Base-by-base conservation (phyloP, 2,329 filamentous ascomycete genomes). In the Trichophaea hybrida region DNA sequence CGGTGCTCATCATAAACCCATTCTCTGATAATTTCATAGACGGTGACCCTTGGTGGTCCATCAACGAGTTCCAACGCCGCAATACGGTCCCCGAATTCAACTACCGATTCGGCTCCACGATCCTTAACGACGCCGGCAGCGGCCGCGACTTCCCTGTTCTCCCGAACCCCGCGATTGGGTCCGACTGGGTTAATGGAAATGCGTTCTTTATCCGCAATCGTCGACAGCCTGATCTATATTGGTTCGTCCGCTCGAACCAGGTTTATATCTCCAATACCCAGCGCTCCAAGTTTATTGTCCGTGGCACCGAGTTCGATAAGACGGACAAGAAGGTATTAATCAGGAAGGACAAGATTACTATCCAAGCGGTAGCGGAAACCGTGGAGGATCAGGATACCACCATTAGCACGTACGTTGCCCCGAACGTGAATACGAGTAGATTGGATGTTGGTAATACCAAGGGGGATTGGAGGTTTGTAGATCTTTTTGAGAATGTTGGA, bases 141-240 rank as follows among this genome's bases (percentile, higher is more conserved):
- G 31, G 12, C 2, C 51, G 38, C 31, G 7, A 8, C 40, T 56
- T 33, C 40, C 57, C 51, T 12, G 31, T 57, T 5, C 6, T 61
- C 6, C 59, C 54, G 1, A 44, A 49, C 15, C 55, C 59, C n/a
- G 37, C n/a, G 1, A 13, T 56, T 12, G 57, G 43, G 4, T 33
- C 51, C 4, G 59, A 61, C 34, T 59, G 57, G 57, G n/a, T 53
- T 44, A 10, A 34, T 31, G 34, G 48, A 10, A 33, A 48, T 5
- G n/a, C 12, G 7, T 61, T 38, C 46, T 61, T 52, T 13, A 61
- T 61, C 34, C 59, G 59, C 43, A 61, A 59, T 32, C 32, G 17
- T 5, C 59, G 59, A 6, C 52, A 51, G 13, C 57, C 59, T 2
- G 24, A 52, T 1, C 12, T 59, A 2, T 61, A 59, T 43, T 61